Evolutionary conservation across 768 basidiomycete genomes (phyloP).

Genomic region (Russula foetens): DNA sequence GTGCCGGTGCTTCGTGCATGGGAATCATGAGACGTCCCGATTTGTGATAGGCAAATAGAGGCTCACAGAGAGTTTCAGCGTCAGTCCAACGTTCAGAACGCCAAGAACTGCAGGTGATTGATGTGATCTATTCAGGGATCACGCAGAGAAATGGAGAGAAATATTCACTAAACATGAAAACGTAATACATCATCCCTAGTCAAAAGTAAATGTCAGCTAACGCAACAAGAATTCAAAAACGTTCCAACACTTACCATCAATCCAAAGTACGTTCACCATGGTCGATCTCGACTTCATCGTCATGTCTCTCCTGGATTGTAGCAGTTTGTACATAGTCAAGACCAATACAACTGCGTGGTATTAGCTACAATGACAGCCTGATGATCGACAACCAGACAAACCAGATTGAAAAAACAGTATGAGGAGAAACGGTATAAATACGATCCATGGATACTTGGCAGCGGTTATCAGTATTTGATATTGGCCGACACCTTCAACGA

Average conservation of each 20-base stretch:
- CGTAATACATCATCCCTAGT: constrained; percentile 13
- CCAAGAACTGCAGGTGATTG: background rate
- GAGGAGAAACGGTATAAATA: background rate
- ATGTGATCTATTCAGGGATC: background rate
- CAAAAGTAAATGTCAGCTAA: background rate
- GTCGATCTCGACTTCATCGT: background rate
- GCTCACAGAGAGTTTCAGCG: constrained; percentile 6
- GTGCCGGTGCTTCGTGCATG: background rate
- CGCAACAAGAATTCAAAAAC: background rate
- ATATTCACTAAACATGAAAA: constrained; percentile 14
- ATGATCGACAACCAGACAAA: background rate
- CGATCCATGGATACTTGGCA: background rate
- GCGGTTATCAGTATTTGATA: background rate
- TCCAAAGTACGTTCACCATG: constrained; percentile 11
- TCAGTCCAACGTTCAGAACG: constrained; percentile 4
- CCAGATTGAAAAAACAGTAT: constrained; percentile 10
- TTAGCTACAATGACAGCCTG: background rate
- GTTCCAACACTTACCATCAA: background rate
- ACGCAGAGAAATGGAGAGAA: background rate
- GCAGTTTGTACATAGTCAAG: constrained; percentile 11
- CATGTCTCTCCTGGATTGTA: background rate
- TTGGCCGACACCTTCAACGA: background rate
- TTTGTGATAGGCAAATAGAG: background rate
- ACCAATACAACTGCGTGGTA: background rate
- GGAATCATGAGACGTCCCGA: no score